A percentile compares a stretch with the other conserved stretches of the same genome.
Conservation (phyloP, 805 yeast genomes). For the Candida wancherniae region DNA sequence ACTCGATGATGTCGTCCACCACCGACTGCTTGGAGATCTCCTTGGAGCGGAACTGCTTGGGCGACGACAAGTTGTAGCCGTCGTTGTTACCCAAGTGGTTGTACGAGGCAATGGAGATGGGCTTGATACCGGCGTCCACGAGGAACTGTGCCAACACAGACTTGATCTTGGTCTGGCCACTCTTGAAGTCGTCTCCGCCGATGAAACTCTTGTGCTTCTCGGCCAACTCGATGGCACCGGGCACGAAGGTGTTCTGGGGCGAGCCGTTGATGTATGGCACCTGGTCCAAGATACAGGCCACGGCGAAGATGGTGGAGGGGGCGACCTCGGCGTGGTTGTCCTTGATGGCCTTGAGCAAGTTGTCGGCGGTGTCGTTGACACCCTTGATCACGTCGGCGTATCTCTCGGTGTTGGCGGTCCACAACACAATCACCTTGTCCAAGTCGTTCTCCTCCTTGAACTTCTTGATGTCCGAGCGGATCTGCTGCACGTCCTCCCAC, state of each 20-base stretch:
- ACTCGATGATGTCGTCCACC: slow-evolving; percentile 88
- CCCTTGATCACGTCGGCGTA: slow-evolving; percentile 73
- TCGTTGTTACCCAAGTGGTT: slow-evolving; percentile 96
- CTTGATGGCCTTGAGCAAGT: slow-evolving; percentile 69
- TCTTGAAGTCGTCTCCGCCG: slow-evolving; percentile 96
- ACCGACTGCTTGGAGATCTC: slow-evolving; percentile 92
- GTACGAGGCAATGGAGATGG: slow-evolving; percentile 90
- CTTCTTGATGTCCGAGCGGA: slow-evolving; percentile 76
- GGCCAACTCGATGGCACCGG: slow-evolving; percentile 88
- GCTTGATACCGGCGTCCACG: slow-evolving; percentile 96
- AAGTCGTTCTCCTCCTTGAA: slow-evolving; percentile 69
- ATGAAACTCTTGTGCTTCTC: slow-evolving; percentile 70
- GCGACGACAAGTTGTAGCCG: slow-evolving; percentile 87
- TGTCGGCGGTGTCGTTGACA: slow-evolving; percentile 85
- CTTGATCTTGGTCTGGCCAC: slow-evolving; percentile 93
- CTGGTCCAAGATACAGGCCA: slow-evolving; percentile 84
- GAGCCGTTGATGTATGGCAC: slow-evolving; percentile 94
- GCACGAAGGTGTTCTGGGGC: slow-evolving; percentile 96
- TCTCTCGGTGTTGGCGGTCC: slow-evolving; percentile 98
- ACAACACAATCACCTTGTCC: slow-evolving; percentile 84
- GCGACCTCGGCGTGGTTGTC: slow-evolving; percentile 77
- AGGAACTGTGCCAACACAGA: slow-evolving; percentile 95
- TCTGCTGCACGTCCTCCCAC: slow-evolving; percentile 85
- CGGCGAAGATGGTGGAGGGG: slow-evolving; percentile 92
- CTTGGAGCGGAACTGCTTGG: slow-evolving; percentile 90